Evolutionary conservation across 352 stramenopile species (phyloP).

Genomic region (Phytophthora melonis): DNA sequence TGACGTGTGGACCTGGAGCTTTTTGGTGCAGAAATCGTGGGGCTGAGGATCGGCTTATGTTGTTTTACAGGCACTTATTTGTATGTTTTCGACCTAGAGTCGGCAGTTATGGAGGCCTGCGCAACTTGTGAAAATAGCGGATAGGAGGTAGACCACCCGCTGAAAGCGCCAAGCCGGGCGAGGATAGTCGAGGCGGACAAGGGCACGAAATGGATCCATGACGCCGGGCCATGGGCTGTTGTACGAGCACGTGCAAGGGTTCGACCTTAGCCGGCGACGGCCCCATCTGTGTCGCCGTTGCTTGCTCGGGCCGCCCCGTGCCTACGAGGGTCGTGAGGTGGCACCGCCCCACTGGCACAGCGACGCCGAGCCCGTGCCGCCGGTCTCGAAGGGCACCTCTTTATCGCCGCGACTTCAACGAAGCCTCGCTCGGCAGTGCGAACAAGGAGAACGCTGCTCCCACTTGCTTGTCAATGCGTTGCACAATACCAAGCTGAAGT

Average conservation of each 20-base stretch:
- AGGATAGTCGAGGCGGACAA: conserved; percentile 18
- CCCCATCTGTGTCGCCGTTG: conserved; percentile 27
- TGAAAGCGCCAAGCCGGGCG: neutral
- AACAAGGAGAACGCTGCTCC: neutral
- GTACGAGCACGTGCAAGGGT: neutral
- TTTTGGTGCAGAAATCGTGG: conserved; percentile 31
- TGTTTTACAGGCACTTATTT: conserved; percentile 21
- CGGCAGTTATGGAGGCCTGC: conserved; percentile 8
- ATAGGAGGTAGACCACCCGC: neutral
- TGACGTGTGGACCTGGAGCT: conserved; percentile 34
- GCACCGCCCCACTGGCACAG: neutral
- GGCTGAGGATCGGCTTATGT: conserved; percentile 10
- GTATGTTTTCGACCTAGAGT: conserved; percentile 25
- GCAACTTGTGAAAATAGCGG: conserved; percentile 4
- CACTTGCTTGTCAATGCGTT: conserved; percentile 12
- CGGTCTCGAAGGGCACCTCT: neutral
- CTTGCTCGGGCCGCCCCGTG: conserved; percentile 15
- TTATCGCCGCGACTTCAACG: neutral
- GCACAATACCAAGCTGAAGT: conserved; percentile 19
- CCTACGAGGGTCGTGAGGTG: conserved; percentile 20
- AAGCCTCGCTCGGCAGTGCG: no score
- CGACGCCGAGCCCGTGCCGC: neutral
- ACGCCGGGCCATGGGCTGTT: conserved; percentile 19
- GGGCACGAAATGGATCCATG: conserved; percentile 40
- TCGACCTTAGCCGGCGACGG: conserved; percentile 10